Evolutionary conservation across 1,284 basidiomycete genomes (phyloP).

Genomic region (Sparassis latifolia): DNA sequence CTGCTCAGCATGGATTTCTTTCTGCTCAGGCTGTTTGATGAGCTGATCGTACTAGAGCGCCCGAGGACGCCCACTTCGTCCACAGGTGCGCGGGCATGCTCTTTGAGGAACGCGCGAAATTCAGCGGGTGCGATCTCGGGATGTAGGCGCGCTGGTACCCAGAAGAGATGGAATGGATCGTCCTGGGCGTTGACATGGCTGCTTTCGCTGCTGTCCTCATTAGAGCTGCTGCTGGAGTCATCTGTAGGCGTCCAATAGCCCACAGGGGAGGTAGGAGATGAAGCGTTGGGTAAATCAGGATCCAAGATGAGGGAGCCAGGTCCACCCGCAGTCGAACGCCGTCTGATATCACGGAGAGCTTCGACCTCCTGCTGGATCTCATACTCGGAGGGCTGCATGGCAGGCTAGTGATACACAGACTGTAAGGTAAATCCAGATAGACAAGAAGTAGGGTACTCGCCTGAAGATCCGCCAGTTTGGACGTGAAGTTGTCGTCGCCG

Average conservation of each 20-base stretch:
- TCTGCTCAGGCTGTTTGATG: slow-evolving; percentile 54
- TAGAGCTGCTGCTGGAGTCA: slow-evolving; percentile 40
- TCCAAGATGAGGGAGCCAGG: slow-evolving; percentile 79
- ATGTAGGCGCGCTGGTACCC: slow-evolving; percentile 94
- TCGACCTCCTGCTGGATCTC: slow-evolving; percentile 86
- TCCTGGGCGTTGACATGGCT: slow-evolving; percentile 34
- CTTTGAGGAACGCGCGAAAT: slow-evolving; percentile 91
- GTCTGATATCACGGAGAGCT: slow-evolving; percentile 74
- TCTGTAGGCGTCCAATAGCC: slow-evolving; percentile 42
- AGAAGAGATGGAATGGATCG: slow-evolving; percentile 87
- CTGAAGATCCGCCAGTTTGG: neutral
- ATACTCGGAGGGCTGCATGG: slow-evolving; percentile 71
- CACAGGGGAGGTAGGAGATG: slow-evolving; percentile 45
- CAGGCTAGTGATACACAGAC: too few relatives aligned
- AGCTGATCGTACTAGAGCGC: slow-evolving; percentile 31
- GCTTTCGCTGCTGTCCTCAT: slow-evolving; percentile 35
- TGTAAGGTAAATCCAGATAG: too few relatives aligned
- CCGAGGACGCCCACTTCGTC: slow-evolving; percentile 36
- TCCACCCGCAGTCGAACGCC: slow-evolving; percentile 69
- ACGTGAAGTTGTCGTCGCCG: neutral
- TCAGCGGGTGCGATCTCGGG: slow-evolving; percentile 96
- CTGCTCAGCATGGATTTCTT: slow-evolving; percentile 88
- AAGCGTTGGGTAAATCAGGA: slow-evolving; percentile 75
- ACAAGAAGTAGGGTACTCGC: neutral
- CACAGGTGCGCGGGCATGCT: slow-evolving; percentile 69